Evolutionary conservation across 2,329 filamentous ascomycete species (phyloP).

Genomic region (Diaporthe sp.): DNA sequence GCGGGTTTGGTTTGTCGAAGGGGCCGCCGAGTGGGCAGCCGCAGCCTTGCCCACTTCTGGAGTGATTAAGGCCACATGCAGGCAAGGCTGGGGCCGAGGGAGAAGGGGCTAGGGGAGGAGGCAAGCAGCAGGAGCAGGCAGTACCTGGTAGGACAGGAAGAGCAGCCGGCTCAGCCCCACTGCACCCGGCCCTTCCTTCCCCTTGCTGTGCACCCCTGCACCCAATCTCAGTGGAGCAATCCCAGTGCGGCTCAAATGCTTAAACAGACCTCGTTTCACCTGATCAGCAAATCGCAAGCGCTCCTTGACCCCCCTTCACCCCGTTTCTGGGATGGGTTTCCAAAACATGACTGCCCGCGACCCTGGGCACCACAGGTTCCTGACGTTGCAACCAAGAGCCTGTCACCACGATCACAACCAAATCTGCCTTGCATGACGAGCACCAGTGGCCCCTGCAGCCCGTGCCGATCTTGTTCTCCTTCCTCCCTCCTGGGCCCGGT

Average conservation of each 20-base stretch:
- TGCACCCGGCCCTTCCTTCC: constrained; percentile 9
- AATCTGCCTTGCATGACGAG: constrained; percentile 14
- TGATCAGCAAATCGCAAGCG: constrained; percentile 37
- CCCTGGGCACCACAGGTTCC: neutral
- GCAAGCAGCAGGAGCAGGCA: neutral
- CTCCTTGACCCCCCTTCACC: constrained; percentile 5
- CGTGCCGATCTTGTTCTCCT: neutral
- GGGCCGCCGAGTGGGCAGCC: constrained; percentile 6
- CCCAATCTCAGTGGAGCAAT: constrained; percentile 11
- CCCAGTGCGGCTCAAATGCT: constrained; percentile 40
- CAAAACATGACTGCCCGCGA: constrained; percentile 26
- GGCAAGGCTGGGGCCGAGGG: no score
- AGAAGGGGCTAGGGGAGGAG: neutral
- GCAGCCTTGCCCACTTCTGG: constrained; percentile 1
- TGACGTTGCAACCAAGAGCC: neutral
- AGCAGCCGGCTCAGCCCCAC: constrained; percentile 16
- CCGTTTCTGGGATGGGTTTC: constrained; percentile 7
- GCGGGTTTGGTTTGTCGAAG: neutral
- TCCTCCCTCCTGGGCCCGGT: neutral
- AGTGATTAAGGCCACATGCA: neutral
- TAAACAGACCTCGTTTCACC: constrained; percentile 42
- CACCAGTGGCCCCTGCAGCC: neutral
- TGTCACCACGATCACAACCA: constrained; percentile 1
- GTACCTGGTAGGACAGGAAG: neutral
- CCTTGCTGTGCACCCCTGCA: neutral